Evolutionary conservation across 2,329 filamentous ascomycete genomes (phyloP).

Genomic region (Cladosporium sp.): DNA sequence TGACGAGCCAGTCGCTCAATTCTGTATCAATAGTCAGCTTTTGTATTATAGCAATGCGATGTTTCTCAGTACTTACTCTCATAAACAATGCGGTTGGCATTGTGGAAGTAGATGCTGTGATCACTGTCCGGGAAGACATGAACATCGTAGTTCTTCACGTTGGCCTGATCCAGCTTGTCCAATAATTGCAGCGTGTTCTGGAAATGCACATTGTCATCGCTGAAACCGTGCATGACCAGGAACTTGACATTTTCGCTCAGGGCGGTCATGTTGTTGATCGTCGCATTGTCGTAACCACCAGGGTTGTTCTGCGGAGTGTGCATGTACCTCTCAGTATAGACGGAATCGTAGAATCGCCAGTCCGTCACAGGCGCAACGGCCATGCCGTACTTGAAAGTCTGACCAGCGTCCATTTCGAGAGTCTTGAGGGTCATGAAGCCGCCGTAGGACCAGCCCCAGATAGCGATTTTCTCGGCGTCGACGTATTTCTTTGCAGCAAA

Average conservation of each 20-base stretch:
- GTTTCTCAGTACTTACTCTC: constrained; percentile 62
- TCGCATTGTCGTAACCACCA: constrained; percentile 68
- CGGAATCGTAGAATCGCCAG: constrained; percentile 89
- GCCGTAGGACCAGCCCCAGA: constrained; percentile 98
- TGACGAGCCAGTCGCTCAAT: constrained; percentile 84
- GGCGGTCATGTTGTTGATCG: constrained; percentile 68
- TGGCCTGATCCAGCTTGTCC: constrained; percentile 75
- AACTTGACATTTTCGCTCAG: constrained; percentile 77
- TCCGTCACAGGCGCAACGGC: constrained; percentile 98
- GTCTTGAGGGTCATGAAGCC: constrained; percentile 95
- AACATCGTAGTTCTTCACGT: constrained; percentile 90
- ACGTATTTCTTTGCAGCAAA: constrained; percentile 80
- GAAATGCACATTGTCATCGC: constrained; percentile 95
- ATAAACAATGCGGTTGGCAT: constrained; percentile 85
- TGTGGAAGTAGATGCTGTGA: constrained; percentile 92
- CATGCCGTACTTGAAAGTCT: constrained; percentile 95
- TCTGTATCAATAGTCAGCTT: constrained; percentile 44
- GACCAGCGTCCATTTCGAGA: constrained; percentile 80
- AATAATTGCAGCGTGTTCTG: constrained; percentile 87
- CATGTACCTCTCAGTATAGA: constrained; percentile 98
- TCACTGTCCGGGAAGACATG: constrained; percentile 96
- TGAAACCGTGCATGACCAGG: constrained; percentile 91
- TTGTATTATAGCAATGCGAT: background rate
- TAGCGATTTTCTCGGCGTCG: constrained; percentile 74
- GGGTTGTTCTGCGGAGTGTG: constrained; percentile 80